Base-by-base conservation (phyloP, 176 grass and related monocot genomes). In the Triticum dicoccoides region DNA sequence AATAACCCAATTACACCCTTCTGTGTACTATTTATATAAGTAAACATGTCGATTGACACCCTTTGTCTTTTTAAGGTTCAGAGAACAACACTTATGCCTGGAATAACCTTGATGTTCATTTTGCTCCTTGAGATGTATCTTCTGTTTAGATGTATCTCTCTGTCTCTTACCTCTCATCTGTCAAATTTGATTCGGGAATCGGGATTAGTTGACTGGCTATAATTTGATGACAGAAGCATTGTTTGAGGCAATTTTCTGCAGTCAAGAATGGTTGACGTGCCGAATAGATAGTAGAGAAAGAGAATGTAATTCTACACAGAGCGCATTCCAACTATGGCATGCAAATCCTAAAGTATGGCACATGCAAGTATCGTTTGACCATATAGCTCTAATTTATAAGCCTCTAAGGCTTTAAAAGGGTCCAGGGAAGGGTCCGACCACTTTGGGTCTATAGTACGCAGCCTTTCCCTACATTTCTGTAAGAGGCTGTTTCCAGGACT, bases 231-330 rank as follows among this genome's bases (percentile, higher is more conserved):
- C 24, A 47, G 6, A 77, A 58, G 49, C 74, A 34, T 77, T 21
- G 29, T 77, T 77, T 77, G 49, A 47, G 74, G 74, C 21, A 75
- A 77, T 77, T 77, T 34, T 18, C 18, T 8, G 74, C 49, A 34
- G 29, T 77, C 47, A 77, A 35, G 75, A 58, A 35, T 34, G 49
- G 49, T 35, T 58, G 29, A 58, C n/a, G 72, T 35, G 49, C 49
- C 30, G 11, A 77, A 56, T 75, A 49, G 72, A 38, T 78, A 77
- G 29, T 77, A 77, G 3, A 77, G 9, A 84, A 44, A 81, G 62
- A 49, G 25, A 20, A 45, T 81, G 63, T 27, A n/a, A 67, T 11
- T 68, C 9, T 42, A 68, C 44, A 74, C 27, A 52, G 9, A 67
- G 15, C 17, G 8, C 18, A 21, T 69, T 21, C 79, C 59, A 80